Conservation (phyloP, 225 moss, liverwort and hornwort species). For the Thuidium tamariscinum region DNA sequence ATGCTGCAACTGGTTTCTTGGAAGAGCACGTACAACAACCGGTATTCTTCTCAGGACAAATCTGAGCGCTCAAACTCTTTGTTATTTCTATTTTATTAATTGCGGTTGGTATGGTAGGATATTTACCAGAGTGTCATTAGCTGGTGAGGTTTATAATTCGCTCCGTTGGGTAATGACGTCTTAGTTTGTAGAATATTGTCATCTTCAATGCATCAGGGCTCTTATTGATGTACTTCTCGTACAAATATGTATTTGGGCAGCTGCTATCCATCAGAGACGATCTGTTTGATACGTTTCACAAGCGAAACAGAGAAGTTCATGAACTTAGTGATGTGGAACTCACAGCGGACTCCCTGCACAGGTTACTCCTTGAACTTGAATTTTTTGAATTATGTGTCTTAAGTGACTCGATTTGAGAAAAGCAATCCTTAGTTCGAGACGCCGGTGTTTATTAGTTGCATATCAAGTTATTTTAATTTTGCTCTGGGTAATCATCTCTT, state of each 20-base stretch:
- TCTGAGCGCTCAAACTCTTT: background rate
- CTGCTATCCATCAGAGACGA: conserved; percentile 90
- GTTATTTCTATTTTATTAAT: background rate
- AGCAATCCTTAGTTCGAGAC: background rate
- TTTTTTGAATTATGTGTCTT: background rate
- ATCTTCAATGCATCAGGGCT: background rate
- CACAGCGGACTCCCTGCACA: conserved; percentile 69
- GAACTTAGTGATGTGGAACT: conserved; percentile 70
- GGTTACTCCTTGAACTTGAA: conserved; percentile 4
- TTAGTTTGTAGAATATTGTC: background rate
- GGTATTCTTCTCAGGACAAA: conserved; percentile 22
- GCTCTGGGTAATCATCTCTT: background rate
- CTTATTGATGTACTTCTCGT: background rate
- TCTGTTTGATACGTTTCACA: conserved; percentile 88
- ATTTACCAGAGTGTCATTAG: background rate
- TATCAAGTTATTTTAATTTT: background rate
- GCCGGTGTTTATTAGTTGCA: background rate
- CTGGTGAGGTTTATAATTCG: background rate
- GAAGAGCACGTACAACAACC: conserved; percentile 84
- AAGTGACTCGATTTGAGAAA: background rate
- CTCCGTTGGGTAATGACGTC: background rate
- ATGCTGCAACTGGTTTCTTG: conserved; percentile 48
- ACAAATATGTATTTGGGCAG: conserved; percentile 38
- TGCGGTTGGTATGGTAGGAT: background rate
- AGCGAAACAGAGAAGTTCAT: conserved; percentile 51